These are phyloP conservation scores for Diaporthe eres DNA, from an alignment of 2,329 filamentous ascomycete genomes.

Conservation along the genomic window DNA sequence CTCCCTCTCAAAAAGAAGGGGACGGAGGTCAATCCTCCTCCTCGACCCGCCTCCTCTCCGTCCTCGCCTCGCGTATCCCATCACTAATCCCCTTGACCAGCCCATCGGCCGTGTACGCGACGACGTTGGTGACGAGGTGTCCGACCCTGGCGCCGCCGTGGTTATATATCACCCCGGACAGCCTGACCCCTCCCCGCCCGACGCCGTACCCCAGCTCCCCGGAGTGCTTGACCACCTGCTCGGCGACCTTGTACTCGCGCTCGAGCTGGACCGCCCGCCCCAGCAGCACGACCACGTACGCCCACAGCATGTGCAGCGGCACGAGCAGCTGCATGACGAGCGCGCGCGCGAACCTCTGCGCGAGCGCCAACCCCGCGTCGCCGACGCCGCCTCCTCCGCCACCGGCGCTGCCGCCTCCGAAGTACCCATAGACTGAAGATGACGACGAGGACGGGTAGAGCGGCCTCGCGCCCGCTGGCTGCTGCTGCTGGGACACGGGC, in stretches of 20 bases:
- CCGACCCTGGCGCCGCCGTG: slow-evolving; percentile 77
- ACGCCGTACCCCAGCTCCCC: slow-evolving; percentile 67
- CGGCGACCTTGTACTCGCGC: slow-evolving; percentile 74
- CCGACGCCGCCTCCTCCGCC: slow-evolving; percentile 9
- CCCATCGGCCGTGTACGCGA: slow-evolving; percentile 74
- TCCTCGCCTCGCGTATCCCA: slow-evolving; percentile 67
- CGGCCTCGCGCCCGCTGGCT: background rate
- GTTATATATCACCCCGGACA: slow-evolving; percentile 69
- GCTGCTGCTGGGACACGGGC: slow-evolving; percentile 24
- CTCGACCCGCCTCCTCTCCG: slow-evolving; percentile 53
- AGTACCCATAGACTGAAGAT: background rate
- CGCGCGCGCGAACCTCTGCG: slow-evolving; percentile 71
- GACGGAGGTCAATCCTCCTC: background rate
- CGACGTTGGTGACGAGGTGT: slow-evolving; percentile 67
- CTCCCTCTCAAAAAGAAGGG: background rate
- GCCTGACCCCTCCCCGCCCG: slow-evolving; percentile 63
- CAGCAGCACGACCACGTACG: slow-evolving; percentile 70
- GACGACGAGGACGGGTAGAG: background rate
- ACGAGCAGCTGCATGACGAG: slow-evolving; percentile 72
- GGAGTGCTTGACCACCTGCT: slow-evolving; percentile 66
- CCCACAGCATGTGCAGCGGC: slow-evolving; percentile 71
- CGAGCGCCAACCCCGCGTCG: slow-evolving; percentile 54
- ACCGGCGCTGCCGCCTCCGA: background rate
- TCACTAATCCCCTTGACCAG: slow-evolving; percentile 57
- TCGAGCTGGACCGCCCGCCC: slow-evolving; percentile 73